These are phyloP conservation scores for Pistacia vera DNA, from an alignment of 345 rosid genomes.

Conservation along the genomic window DNA sequence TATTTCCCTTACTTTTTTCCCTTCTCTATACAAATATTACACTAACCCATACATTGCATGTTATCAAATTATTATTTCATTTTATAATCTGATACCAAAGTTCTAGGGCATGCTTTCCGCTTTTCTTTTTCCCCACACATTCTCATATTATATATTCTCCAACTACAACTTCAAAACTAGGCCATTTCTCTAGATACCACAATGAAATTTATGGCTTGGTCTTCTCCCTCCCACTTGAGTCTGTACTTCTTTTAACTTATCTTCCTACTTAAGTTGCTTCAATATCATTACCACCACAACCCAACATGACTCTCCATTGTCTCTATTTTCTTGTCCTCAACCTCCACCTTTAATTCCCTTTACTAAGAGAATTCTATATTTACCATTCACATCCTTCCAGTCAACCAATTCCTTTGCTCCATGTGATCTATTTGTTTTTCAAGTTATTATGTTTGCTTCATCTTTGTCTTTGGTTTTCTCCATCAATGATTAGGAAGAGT, in stretches of 20 bases:
- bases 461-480: constrained; percentile 26
- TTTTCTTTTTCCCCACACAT: neutral
- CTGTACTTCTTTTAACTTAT: constrained; percentile 1
- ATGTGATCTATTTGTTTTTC: neutral
- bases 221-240: constrained; percentile 17
- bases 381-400: neutral
- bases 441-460: neutral
- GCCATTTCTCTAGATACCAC: constrained; percentile 28
- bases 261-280: constrained; percentile 22
- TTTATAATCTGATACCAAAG: constrained; percentile 23
- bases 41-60: constrained; percentile 20
- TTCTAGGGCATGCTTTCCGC: constrained; percentile 36
- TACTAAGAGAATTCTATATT: constrained; percentile 18
- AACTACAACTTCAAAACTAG: constrained; percentile 1
- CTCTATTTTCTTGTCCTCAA: constrained; percentile 37
- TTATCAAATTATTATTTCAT: neutral
- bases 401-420: neutral
- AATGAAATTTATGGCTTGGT: neutral
- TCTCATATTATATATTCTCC: neutral
- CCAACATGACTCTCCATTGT: constrained; percentile 27
- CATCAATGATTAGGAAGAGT: constrained; percentile 42
- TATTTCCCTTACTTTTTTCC: constrained; percentile 19
- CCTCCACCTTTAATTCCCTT: constrained; percentile 27
- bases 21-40: constrained; percentile 21
- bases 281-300: constrained; percentile 26